Evolutionary conservation across 495 filamentous ascomycete species (phyloP).

Genomic region (Penicillium alfredii): DNA sequence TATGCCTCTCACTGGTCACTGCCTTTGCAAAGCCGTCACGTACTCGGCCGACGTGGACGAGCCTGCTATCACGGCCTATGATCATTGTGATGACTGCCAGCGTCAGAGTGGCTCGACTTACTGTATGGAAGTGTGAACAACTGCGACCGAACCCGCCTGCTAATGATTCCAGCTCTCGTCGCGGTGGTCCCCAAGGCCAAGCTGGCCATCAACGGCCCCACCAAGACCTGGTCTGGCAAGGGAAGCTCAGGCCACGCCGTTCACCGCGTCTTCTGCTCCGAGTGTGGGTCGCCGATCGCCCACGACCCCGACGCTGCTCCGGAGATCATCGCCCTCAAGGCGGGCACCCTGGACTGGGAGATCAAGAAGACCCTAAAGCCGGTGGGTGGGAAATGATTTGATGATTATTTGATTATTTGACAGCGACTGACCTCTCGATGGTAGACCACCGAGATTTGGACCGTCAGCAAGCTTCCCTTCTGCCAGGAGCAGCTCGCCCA

Average conservation of each 20-base stretch:
- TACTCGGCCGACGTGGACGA: constrained; percentile 52
- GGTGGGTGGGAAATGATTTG: constrained; percentile 27
- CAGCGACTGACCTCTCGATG: background rate
- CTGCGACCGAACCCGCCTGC: too few relatives aligned
- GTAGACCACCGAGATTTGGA: constrained; percentile 66
- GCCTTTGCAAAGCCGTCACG: constrained; percentile 63
- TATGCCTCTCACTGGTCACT: constrained; percentile 64
- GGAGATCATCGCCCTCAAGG: constrained; percentile 64
- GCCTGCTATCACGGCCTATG: constrained; percentile 54
- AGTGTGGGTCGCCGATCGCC: constrained; percentile 64
- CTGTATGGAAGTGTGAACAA: constrained; percentile 44
- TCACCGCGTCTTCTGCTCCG: constrained; percentile 61
- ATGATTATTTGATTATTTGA: too few relatives aligned
- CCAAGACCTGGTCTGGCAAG: constrained; percentile 53
- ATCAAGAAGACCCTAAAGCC: constrained; percentile 65
- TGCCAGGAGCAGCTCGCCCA: constrained; percentile 57
- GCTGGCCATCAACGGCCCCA: constrained; percentile 53
- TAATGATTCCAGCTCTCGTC: constrained; percentile 58
- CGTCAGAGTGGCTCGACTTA: constrained; percentile 64
- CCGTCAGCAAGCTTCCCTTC: constrained; percentile 60
- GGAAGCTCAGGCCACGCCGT: constrained; percentile 53
- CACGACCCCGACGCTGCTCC: constrained; percentile 64
- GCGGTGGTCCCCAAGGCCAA: constrained; percentile 58
- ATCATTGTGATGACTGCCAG: constrained; percentile 70
- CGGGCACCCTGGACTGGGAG: constrained; percentile 53